Percentiles rank a stretch among this genome's conserved stretches.
These are phyloP conservation scores for Cardamine resedifolia DNA, from an alignment of 345 rosid genomes.

Conservation along the genomic window DNA sequence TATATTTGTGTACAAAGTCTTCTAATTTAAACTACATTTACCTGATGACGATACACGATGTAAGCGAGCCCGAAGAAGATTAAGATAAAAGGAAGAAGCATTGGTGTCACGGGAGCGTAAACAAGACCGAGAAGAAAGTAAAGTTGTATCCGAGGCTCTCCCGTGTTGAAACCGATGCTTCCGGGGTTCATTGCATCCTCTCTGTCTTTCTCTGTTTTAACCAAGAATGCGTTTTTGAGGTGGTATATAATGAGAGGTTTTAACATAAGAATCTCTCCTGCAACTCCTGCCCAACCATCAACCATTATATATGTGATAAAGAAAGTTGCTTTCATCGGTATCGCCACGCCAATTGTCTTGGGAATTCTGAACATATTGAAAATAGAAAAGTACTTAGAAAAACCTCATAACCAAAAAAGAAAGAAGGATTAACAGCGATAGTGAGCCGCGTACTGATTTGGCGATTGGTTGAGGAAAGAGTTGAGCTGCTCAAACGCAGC, in stretches of 20 bases:
- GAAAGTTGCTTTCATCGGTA: constrained; percentile 92
- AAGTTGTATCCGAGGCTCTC: constrained; percentile 92
- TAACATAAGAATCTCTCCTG: constrained; percentile 82
- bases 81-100: constrained; percentile 83
- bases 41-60: constrained; percentile 92
- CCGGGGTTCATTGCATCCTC: constrained; percentile 95
- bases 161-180: constrained; percentile 79
- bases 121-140: constrained; percentile 93
- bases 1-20: not conserved
- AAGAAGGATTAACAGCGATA: not conserved
- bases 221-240: constrained; percentile 82
- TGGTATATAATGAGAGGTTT: constrained; percentile 82
- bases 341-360: constrained; percentile 74
- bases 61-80: constrained; percentile 78
- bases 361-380: constrained; percentile 58
- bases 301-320: constrained; percentile 95
- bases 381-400: not conserved
- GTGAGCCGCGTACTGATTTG: constrained; percentile 55
- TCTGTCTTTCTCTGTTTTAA: constrained; percentile 93
- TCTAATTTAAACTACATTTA: constrained; percentile 15
- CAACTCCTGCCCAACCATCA: constrained; percentile 98
- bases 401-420: not conserved
- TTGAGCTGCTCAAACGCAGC: constrained; percentile 80
- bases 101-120: constrained; percentile 79
- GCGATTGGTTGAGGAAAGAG: constrained; percentile 61